Conservation (phyloP, 495 filamentous ascomycete genomes). For the Penicillium daleae region DNA sequence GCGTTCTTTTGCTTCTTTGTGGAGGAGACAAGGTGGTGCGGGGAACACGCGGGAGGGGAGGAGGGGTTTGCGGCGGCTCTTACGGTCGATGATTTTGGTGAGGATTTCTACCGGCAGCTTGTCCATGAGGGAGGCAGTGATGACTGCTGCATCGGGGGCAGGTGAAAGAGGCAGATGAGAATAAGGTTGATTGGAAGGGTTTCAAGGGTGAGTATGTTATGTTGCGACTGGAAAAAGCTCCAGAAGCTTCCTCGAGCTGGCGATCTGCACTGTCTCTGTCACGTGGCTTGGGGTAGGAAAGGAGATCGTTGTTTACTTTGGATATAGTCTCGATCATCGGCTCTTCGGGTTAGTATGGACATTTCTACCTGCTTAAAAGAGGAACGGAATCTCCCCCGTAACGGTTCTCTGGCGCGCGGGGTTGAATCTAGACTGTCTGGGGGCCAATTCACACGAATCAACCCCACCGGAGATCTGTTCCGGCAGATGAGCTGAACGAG, state of each 20-base stretch:
- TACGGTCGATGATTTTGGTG: constrained; percentile 74
- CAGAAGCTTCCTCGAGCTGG: constrained; percentile 20
- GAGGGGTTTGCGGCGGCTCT: constrained; percentile 36
- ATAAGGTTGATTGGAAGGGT: constrained; percentile 16
- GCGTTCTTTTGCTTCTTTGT: constrained; percentile 13
- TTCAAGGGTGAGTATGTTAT: constrained; percentile 20
- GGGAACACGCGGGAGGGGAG: constrained; percentile 25
- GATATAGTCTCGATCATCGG: background rate
- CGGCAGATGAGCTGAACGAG: background rate
- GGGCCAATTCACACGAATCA: background rate
- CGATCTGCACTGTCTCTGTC: constrained; percentile 31
- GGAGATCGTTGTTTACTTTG: background rate
- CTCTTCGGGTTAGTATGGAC: background rate
- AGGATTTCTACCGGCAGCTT: constrained; percentile 77
- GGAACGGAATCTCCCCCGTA: background rate
- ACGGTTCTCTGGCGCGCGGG: background rate
- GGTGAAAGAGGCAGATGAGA: constrained; percentile 8
- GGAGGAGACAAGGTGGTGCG: constrained; percentile 22
- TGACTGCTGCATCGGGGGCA: constrained; percentile 42
- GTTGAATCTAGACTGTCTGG: background rate
- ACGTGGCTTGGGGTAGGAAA: constrained; percentile 25
- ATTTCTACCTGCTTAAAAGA: background rate
- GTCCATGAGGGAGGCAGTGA: constrained; percentile 50
- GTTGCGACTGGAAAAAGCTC: constrained; percentile 19
- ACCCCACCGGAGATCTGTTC: background rate